Base-by-base conservation (phyloP, 768 basidiomycete species). In the Megacollybia marginata region DNA sequence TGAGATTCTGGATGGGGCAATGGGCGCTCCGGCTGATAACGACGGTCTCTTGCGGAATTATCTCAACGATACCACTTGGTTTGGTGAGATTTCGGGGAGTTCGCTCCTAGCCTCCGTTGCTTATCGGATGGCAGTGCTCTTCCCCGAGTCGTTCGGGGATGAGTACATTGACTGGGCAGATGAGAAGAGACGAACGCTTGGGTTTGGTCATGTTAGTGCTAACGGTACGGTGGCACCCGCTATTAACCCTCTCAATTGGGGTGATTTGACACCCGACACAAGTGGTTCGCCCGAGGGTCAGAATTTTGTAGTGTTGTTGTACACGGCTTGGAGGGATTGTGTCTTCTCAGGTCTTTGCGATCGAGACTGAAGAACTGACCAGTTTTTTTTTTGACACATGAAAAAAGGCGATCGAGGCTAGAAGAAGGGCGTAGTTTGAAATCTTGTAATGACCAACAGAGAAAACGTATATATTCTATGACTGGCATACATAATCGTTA, bases 1-100 rank as follows among this genome's bases (percentile, higher is more conserved):
- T 57, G 73, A 74, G 44, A 76, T 76, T 46, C 42, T 76, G 20
- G 70, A 76, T 48, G 73, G 66, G 3, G 74, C 66, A 11, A 69
- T 69, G 53, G 48, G 46, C 1, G 59, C 64, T 2, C 53, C 65
- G 1, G 47, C 47, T 13, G 70, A 72, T 19, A 28, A 28, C 2
- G 56, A 54, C 19, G 67, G 68, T 1, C 59, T 76, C 5, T 49
- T 75, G 23, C 62, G 71, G 42, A 76, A 76, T 53, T 76, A 74
- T 53, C 54, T 68, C 4, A 50, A 72, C 53, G 62, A 70, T 43
- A 28, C 53, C 4, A 59, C 64, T 48, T 69, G 70, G 7, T 76
- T 72, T 44, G 73, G 71, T 5, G 74, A 76, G 49, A 67, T 71
- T 2, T 67, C 72, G 1, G 74, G 74, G 15, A 69, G 66, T 48